These are phyloP conservation scores for Suillus fuscotomentosus DNA, from an alignment of 768 basidiomycete genomes.

Conservation along the genomic window DNA sequence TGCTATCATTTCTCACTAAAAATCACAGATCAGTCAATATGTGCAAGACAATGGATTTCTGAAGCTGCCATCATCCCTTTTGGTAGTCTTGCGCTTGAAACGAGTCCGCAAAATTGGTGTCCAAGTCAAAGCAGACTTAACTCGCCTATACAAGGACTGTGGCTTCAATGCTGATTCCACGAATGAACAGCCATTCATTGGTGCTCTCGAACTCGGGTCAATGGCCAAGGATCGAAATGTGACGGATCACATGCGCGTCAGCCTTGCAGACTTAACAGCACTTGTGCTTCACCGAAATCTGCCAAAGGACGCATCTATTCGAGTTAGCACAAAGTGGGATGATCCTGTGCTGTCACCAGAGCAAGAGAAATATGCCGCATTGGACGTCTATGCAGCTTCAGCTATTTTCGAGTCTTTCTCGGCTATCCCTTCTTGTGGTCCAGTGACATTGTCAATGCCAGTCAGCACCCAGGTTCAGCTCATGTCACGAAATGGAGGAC, in stretches of 20 bases:
- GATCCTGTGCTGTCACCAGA: conserved; percentile 9
- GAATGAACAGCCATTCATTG: conserved; percentile 16
- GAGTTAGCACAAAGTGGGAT: conserved; percentile 21
- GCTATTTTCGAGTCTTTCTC: conserved; percentile 12
- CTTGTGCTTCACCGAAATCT: conserved; percentile 22
- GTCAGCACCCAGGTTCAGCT: conserved; percentile 3
- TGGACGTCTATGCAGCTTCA: conserved; percentile 18
- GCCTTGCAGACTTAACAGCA: conserved; percentile 33
- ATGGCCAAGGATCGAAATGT: conserved; percentile 27
- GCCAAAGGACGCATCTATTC: conserved; percentile 17
- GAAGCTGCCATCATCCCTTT: conserved; percentile 5
- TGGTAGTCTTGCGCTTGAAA: conserved; percentile 5
- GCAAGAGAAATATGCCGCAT: conserved; percentile 22
- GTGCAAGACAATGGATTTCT: conserved; percentile 1
- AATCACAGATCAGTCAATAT: background rate
- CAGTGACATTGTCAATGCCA: conserved; percentile 1
- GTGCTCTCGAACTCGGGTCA: conserved; percentile 27
- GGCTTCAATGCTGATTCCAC: background rate
- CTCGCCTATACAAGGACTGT: conserved; percentile 16
- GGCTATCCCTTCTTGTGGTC: conserved; percentile 5
- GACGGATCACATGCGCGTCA: conserved; percentile 12
- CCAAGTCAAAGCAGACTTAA: conserved; percentile 22
- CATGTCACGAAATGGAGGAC: conserved; percentile 1
- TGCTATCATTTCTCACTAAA: background rate
- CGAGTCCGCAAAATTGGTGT: conserved; percentile 21